Percentiles rank a stretch among this genome's conserved stretches.
Evolutionary conservation across 2,329 filamentous ascomycete genomes (phyloP).

Genomic region (Arthroderma sp.): DNA sequence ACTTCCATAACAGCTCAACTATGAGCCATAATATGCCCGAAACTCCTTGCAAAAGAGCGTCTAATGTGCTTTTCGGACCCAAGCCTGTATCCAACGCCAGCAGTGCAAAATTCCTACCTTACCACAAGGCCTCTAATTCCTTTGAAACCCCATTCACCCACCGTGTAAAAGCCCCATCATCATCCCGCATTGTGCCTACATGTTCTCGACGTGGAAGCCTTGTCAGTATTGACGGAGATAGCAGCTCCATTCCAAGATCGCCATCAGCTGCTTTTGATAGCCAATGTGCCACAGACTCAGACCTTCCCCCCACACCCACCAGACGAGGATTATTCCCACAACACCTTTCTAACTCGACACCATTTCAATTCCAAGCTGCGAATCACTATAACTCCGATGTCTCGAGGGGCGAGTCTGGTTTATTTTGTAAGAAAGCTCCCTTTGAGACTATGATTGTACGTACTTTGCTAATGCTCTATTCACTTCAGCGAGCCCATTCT

Average conservation of each 20-base stretch:
- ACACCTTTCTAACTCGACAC: slow-evolving; percentile 16
- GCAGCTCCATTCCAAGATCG: slow-evolving; percentile 48
- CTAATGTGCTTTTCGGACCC: slow-evolving; percentile 52
- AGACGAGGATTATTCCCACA: slow-evolving; percentile 42
- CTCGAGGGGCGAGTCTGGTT: slow-evolving; percentile 13
- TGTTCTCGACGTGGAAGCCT: slow-evolving; percentile 55
- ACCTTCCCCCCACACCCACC: slow-evolving; percentile 87
- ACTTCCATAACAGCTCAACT: slow-evolving; percentile 37
- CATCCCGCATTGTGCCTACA: slow-evolving; percentile 36
- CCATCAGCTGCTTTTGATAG: slow-evolving; percentile 44
- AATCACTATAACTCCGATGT: background rate
- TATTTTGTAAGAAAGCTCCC: slow-evolving; percentile 30
- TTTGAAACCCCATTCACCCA: slow-evolving; percentile 3
- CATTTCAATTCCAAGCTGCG: background rate
- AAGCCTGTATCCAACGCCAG: slow-evolving; percentile 46
- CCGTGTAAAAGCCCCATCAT: background rate
- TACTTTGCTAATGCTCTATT: slow-evolving; percentile 16
- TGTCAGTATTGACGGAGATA: slow-evolving; percentile 68
- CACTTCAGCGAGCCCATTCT: slow-evolving; percentile 52
- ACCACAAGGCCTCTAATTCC: background rate
- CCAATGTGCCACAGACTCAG: slow-evolving; percentile 50
- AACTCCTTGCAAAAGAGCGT: slow-evolving; percentile 86
- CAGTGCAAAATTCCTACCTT: slow-evolving; percentile 38
- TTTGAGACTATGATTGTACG: slow-evolving; percentile 12
- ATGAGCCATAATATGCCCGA: slow-evolving; percentile 67